Conservation (phyloP, 768 basidiomycete species). For the Termitomyces sp. region DNA sequence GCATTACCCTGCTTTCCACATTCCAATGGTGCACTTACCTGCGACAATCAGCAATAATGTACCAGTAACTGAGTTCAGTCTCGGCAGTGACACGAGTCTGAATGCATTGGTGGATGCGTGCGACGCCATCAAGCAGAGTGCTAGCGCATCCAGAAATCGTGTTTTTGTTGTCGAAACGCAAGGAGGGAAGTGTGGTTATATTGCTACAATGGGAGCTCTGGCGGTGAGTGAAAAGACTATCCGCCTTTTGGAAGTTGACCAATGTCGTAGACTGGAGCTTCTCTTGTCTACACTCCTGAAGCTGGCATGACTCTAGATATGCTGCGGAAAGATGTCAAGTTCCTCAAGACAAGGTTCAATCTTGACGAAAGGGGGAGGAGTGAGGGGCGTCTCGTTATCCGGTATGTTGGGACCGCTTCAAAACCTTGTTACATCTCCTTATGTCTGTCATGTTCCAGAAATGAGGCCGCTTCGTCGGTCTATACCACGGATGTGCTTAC, state of each 20-base stretch:
- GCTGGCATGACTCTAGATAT: constrained; percentile 79
- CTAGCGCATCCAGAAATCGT: constrained; percentile 90
- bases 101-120: constrained; percentile 97
- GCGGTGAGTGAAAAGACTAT: constrained; percentile 57
- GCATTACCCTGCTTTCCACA: constrained; percentile 87
- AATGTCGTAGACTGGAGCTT: constrained; percentile 74
- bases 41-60: constrained; percentile 99
- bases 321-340: constrained; percentile 81
- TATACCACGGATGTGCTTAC: constrained; percentile 92
- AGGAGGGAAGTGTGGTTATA: constrained; percentile 94
- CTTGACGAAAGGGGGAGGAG: constrained; percentile 86
- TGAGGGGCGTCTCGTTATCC: constrained; percentile 91
- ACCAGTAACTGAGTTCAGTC: constrained; percentile 92
- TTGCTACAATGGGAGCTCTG: constrained; percentile 92
- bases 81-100: constrained; percentile 94
- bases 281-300: constrained; percentile 93
- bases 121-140: constrained; percentile 98
- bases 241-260: not conserved
- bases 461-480: constrained; percentile 80
- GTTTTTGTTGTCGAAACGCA: constrained; percentile 99
- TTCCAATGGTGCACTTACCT: constrained; percentile 94
- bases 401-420: constrained; percentile 43
- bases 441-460: constrained; percentile 40
- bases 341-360: constrained; percentile 79
- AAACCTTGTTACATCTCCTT: not conserved